These are phyloP conservation scores for Phaeosphaeriaceae sp. DNA, from an alignment of 2,329 filamentous ascomycete genomes.

Conservation along the genomic window DNA sequence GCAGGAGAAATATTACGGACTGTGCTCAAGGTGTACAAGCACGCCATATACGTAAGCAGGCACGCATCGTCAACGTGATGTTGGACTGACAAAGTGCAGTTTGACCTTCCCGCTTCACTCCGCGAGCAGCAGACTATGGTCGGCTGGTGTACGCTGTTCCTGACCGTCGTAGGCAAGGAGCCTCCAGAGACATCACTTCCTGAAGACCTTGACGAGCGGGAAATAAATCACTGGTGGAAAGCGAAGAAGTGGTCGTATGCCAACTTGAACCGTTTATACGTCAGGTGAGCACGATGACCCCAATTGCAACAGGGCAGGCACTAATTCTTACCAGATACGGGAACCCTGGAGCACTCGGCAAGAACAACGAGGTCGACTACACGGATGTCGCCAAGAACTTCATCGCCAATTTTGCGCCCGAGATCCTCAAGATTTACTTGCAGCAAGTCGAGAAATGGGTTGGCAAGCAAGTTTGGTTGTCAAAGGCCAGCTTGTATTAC, in stretches of 20 bases:
- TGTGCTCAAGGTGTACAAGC: conserved; percentile 96
- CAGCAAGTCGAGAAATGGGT: conserved; percentile 98
- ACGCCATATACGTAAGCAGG: conserved; percentile 86
- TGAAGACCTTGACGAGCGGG: conserved; percentile 83
- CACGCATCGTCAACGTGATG: conserved; percentile 10
- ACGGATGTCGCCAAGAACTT: conserved; percentile 88
- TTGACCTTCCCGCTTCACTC: conserved; percentile 81
- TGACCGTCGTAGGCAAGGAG: conserved; percentile 85
- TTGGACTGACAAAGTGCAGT: conserved; percentile 60
- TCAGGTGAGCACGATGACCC: conserved; percentile 66
- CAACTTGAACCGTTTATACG: conserved; percentile 93
- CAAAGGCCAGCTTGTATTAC: conserved; percentile 90
- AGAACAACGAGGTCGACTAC: conserved; percentile 77
- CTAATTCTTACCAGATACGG: conserved; percentile 73
- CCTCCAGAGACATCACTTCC: conserved; percentile 79
- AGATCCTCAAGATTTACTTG: conserved; percentile 95
- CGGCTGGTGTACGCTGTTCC: conserved; percentile 94
- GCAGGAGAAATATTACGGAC: conserved; percentile 96
- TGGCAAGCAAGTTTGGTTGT: conserved; percentile 90
- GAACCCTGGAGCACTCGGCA: conserved; percentile 78
- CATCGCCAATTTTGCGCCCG: conserved; percentile 87
- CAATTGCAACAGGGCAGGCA: neutral
- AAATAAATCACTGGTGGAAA: conserved; percentile 99
- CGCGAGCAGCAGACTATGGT: conserved; percentile 84
- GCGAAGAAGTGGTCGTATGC: conserved; percentile 99